Evolutionary conservation across 2,329 filamentous ascomycete species (phyloP).

Genomic region (Didymosphaeria variabile): DNA sequence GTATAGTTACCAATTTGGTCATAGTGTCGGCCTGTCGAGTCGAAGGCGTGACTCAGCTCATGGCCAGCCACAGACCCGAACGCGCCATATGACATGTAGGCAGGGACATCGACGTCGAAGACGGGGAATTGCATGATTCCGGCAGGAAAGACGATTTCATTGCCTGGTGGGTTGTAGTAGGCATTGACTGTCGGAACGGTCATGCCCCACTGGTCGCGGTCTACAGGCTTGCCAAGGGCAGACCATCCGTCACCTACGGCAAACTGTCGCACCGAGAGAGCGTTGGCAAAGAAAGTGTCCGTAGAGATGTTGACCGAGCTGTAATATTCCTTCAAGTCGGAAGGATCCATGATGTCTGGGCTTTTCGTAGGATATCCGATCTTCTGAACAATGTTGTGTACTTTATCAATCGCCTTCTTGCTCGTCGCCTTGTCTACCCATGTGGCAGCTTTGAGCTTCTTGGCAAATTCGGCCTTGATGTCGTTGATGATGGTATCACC

Average conservation of each 20-base stretch:
- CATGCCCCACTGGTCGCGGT: constrained; percentile 67
- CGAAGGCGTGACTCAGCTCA: constrained; percentile 75
- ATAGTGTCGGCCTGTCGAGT: constrained; percentile 69
- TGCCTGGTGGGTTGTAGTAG: constrained; percentile 67
- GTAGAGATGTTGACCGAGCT: constrained; percentile 57
- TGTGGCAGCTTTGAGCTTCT: constrained; percentile 62
- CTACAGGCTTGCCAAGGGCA: constrained; percentile 64
- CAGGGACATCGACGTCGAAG: constrained; percentile 68
- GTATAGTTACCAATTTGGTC: constrained; percentile 70
- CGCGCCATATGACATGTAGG: constrained; percentile 72
- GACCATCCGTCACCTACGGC: constrained; percentile 61
- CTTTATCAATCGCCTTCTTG: constrained; percentile 66
- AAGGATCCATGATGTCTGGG: constrained; percentile 66
- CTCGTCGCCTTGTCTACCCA: constrained; percentile 71
- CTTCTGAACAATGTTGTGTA: constrained; percentile 70
- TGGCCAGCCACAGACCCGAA: constrained; percentile 73
- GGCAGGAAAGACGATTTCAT: constrained; percentile 72
- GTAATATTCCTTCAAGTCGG: constrained; percentile 66
- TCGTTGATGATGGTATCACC: constrained; percentile 72
- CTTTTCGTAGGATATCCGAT: constrained; percentile 69
- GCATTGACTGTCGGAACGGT: constrained; percentile 66
- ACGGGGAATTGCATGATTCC: constrained; percentile 72
- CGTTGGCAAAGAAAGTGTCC: constrained; percentile 63
- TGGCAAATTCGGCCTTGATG: constrained; percentile 70
- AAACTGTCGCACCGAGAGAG: constrained; percentile 58